Conservation (phyloP, 352 stramenopile genomes). For the Globisporangium alternatum region DNA sequence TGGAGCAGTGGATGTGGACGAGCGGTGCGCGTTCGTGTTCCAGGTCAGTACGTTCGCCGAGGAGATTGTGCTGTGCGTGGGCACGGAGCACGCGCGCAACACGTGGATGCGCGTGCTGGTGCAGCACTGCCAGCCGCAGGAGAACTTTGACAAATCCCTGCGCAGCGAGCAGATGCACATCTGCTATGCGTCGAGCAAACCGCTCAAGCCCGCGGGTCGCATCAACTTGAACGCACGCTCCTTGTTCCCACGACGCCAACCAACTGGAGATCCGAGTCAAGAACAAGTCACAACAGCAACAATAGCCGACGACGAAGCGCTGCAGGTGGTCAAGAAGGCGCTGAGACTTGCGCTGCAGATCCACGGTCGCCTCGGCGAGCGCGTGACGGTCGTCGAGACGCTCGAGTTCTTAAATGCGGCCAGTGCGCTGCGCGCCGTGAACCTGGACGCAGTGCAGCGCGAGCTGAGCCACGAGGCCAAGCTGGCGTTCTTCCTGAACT, state of each 20-base stretch:
- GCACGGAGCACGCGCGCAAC: constrained; percentile 53
- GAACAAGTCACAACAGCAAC: not conserved
- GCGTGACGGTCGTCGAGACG: constrained; percentile 44
- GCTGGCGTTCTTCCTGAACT: constrained; percentile 74
- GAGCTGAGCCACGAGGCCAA: constrained; percentile 58
- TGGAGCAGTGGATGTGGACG: constrained; percentile 2
- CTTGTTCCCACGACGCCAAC: constrained; percentile 40
- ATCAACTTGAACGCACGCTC: constrained; percentile 61
- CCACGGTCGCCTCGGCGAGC: constrained; percentile 28
- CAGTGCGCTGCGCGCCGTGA: constrained; percentile 48
- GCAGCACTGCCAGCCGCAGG: constrained; percentile 46
- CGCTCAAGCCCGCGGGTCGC: constrained; percentile 46
- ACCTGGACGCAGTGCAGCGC: constrained; percentile 43
- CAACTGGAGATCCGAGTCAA: not conserved
- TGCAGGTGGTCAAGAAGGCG: constrained; percentile 27
- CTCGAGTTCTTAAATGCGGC: constrained; percentile 71
- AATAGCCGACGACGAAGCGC: constrained; percentile 23
- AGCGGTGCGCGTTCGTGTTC: constrained; percentile 44
- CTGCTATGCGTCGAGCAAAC: constrained; percentile 25
- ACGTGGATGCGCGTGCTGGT: constrained; percentile 62
- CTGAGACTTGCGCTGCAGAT: constrained; percentile 28
- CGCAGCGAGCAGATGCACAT: constrained; percentile 15
- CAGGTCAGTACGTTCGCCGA: constrained; percentile 74
- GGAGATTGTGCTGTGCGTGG: constrained; percentile 72
- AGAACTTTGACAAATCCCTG: constrained; percentile 40